These are phyloP conservation scores for Candida sanyaensis DNA, from an alignment of 1,139 yeast species.

Conservation along the genomic window DNA sequence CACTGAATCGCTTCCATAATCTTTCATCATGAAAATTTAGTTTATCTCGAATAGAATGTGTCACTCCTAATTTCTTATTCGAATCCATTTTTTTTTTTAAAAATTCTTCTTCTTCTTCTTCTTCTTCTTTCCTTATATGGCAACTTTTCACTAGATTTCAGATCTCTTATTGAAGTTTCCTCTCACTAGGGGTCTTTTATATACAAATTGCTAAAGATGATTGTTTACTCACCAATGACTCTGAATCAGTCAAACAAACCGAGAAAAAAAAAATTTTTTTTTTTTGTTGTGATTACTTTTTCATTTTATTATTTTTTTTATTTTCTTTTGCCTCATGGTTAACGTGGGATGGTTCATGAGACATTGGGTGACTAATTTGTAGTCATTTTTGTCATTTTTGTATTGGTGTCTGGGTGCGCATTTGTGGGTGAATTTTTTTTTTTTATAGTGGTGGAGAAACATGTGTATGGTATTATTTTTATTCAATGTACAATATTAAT, in stretches of 20 bases:
- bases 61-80: conserved; percentile 54
- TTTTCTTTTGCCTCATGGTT: not conserved
- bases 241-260: conserved; percentile 2
- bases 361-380: conserved; percentile 1
- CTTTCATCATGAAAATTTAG: conserved; percentile 78
- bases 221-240: conserved; percentile 1
- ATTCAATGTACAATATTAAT: too few relatives aligned
- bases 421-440: not conserved
- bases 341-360: not conserved
- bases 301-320: not conserved
- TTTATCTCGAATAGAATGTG: conserved; percentile 72
- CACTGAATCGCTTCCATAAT: conserved; percentile 86
- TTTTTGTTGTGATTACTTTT: not conserved
- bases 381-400: not conserved
- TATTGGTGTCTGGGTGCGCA: not conserved
- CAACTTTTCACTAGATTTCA: too few relatives aligned
- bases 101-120: not conserved
- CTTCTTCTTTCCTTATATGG: not conserved
- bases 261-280: not conserved
- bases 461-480: too few relatives aligned
- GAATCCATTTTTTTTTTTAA: conserved; percentile 3
- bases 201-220: not conserved
- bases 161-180: too few relatives aligned
- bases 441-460: too few relatives aligned
- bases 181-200: too few relatives aligned